Conservation (phyloP, 495 filamentous ascomycete genomes). For the Zalerion maritima region DNA sequence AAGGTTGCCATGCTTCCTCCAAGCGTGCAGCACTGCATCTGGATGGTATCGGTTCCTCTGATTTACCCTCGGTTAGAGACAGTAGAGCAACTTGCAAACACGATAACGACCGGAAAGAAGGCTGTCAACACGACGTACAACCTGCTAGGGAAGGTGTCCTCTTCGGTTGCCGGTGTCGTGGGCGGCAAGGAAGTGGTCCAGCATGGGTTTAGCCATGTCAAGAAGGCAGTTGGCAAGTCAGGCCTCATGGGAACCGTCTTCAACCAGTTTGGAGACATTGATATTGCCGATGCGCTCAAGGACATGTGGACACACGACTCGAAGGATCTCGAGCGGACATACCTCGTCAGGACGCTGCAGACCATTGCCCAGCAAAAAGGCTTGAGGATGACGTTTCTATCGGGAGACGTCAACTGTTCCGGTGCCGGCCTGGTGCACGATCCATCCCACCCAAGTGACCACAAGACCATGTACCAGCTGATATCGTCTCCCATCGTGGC, state of each 20-base stretch:
- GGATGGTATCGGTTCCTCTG: slow-evolving; percentile 83
- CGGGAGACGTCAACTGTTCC: slow-evolving; percentile 79
- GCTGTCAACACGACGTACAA: slow-evolving; percentile 93
- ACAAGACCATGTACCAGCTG: slow-evolving; percentile 99
- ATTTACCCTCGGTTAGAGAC: slow-evolving; percentile 86
- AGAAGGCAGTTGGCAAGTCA: slow-evolving; percentile 87
- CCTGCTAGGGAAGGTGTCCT: slow-evolving; percentile 81
- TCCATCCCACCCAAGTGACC: slow-evolving; percentile 73
- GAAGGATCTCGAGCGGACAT: slow-evolving; percentile 94
- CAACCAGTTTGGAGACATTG: slow-evolving; percentile 94
- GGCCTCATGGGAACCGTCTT: slow-evolving; percentile 89
- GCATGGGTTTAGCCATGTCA: slow-evolving; percentile 83
- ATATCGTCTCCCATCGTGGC: slow-evolving; percentile 88
- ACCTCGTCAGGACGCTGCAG: slow-evolving; percentile 88
- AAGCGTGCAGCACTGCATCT: slow-evolving; percentile 87
- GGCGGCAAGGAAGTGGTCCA: slow-evolving; percentile 85
- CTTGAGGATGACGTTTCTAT: slow-evolving; percentile 90
- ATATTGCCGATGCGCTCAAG: slow-evolving; percentile 81
- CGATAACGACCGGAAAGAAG: slow-evolving; percentile 89
- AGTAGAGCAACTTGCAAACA: slow-evolving; percentile 76
- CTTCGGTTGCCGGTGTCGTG: slow-evolving; percentile 84
- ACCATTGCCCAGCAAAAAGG: slow-evolving; percentile 87
- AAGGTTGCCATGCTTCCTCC: slow-evolving; percentile 86
- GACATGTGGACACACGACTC: slow-evolving; percentile 98
- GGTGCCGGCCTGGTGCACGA: slow-evolving; percentile 93